Evolutionary conservation across 228 moss, liverwort and hornwort genomes (phyloP).

Genomic region (Sphagnum fallax): DNA sequence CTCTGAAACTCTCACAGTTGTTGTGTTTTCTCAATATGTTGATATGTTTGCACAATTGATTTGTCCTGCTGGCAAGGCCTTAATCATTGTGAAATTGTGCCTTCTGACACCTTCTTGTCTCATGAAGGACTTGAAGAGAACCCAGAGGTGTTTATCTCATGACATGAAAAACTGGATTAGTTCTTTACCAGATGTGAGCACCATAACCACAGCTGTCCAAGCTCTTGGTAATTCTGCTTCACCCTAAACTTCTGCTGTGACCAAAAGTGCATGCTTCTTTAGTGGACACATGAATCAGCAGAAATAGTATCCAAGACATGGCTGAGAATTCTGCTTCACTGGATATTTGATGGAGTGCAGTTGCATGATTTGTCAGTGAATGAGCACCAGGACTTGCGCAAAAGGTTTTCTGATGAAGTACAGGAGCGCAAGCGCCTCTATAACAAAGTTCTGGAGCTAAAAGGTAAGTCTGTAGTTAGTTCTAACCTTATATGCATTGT

Average conservation of each 20-base stretch:
- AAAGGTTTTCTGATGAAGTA: constrained; percentile 68
- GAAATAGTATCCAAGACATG: too few relatives aligned
- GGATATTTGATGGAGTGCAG: too few relatives aligned
- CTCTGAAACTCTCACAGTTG: too few relatives aligned
- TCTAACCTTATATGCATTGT: too few relatives aligned
- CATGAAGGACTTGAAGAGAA: constrained; percentile 48
- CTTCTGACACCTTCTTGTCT: neutral
- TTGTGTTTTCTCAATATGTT: too few relatives aligned
- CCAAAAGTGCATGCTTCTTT: too few relatives aligned
- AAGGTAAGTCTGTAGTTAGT: constrained; percentile 35
- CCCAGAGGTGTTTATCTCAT: constrained; percentile 43
- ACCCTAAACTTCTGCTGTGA: too few relatives aligned
- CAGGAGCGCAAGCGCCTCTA: constrained; percentile 79
- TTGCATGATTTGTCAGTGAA: constrained; percentile 28
- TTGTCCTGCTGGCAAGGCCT: too few relatives aligned
- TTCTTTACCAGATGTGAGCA: constrained; percentile 57
- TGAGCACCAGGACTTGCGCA: constrained; percentile 66
- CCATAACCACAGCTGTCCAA: constrained; percentile 55
- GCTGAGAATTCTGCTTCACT: too few relatives aligned
- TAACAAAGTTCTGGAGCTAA: constrained; percentile 91
- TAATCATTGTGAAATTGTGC: too few relatives aligned
- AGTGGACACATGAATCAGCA: too few relatives aligned
- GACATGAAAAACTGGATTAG: constrained; percentile 73
- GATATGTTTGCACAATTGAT: too few relatives aligned
- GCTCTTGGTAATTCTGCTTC: constrained; percentile 36